Conservation (phyloP, 2,329 filamentous ascomycete genomes). For the Myrmaecium sp. region DNA sequence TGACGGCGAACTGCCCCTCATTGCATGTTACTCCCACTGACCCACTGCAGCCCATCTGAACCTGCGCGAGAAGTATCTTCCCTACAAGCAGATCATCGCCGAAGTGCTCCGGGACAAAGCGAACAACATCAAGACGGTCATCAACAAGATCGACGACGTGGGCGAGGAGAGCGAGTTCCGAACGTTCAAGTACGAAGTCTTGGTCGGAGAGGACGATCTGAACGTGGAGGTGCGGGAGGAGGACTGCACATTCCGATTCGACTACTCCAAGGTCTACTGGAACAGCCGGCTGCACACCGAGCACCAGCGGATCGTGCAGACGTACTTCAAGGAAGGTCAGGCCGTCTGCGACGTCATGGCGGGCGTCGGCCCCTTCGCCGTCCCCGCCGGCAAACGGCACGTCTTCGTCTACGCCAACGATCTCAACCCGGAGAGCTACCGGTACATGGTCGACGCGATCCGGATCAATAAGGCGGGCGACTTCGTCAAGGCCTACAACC, state of each 20-base stretch:
- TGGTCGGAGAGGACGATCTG: constrained; percentile 66
- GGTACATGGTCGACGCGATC: constrained; percentile 53
- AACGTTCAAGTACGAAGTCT: constrained; percentile 83
- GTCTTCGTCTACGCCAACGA: constrained; percentile 97
- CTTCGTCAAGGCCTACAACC: constrained; percentile 65
- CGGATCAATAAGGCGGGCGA: constrained; percentile 56
- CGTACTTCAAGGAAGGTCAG: constrained; percentile 64
- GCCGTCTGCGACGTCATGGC: constrained; percentile 96
- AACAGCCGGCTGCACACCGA: constrained; percentile 84
- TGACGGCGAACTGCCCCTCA: background rate
- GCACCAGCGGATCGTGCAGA: constrained; percentile 57
- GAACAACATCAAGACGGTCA: constrained; percentile 62
- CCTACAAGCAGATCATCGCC: constrained; percentile 75
- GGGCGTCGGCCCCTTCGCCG: constrained; percentile 85
- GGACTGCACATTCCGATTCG: constrained; percentile 74
- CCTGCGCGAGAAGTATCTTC: constrained; percentile 63
- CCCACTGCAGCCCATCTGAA: constrained; percentile 60
- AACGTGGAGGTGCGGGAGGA: constrained; percentile 71
- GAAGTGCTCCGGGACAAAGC: constrained; percentile 72
- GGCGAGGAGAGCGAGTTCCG: constrained; percentile 73
- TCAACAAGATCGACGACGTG: constrained; percentile 88
- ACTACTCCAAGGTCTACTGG: constrained; percentile 97
- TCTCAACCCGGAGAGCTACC: constrained; percentile 79
- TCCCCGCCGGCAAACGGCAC: constrained; percentile 75
- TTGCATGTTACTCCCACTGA: constrained; percentile 1